Evolutionary conservation across 2,329 filamentous ascomycete species (phyloP).

Genomic region (Aspergillus tanneri): DNA sequence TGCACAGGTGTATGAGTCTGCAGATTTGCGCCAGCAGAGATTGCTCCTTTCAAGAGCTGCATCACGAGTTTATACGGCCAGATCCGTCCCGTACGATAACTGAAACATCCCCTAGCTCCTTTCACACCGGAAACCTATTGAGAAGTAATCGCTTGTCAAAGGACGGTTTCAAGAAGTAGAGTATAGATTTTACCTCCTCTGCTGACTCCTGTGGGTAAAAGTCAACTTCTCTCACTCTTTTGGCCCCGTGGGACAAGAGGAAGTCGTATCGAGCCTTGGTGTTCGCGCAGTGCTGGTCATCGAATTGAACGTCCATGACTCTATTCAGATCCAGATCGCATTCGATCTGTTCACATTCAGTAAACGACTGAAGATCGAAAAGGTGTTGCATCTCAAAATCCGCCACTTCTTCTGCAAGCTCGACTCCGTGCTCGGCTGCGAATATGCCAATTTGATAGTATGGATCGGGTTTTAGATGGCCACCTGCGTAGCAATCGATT

Average conservation of each 20-base stretch:
- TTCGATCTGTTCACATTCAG: slow-evolving; percentile 44
- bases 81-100: slow-evolving; percentile 33
- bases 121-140: slow-evolving; percentile 40
- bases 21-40: slow-evolving; percentile 49
- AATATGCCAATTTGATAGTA: slow-evolving; percentile 39
- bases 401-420: slow-evolving; percentile 40
- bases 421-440: slow-evolving; percentile 33
- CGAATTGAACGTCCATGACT: slow-evolving; percentile 41
- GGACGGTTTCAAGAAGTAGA: too few species aligned
- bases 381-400: slow-evolving; percentile 44
- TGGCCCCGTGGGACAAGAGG: slow-evolving; percentile 27
- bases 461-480: slow-evolving; percentile 46
- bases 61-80: slow-evolving; percentile 78
- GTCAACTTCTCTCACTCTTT: slow-evolving; percentile 29
- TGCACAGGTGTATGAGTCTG: slow-evolving; percentile 54
- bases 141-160: not conserved
- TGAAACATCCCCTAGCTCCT: slow-evolving; percentile 35
- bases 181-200: slow-evolving; percentile 19
- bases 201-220: slow-evolving; percentile 25
- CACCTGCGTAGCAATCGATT: slow-evolving; percentile 26
- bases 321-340: slow-evolving; percentile 45
- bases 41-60: slow-evolving; percentile 65
- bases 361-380: slow-evolving; percentile 38
- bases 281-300: slow-evolving; percentile 29
- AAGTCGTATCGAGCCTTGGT: slow-evolving; percentile 31